phyloP scores from a whole-genome alignment of 192 early-diverging fungal species.

The Coemansia sp. region DNA sequence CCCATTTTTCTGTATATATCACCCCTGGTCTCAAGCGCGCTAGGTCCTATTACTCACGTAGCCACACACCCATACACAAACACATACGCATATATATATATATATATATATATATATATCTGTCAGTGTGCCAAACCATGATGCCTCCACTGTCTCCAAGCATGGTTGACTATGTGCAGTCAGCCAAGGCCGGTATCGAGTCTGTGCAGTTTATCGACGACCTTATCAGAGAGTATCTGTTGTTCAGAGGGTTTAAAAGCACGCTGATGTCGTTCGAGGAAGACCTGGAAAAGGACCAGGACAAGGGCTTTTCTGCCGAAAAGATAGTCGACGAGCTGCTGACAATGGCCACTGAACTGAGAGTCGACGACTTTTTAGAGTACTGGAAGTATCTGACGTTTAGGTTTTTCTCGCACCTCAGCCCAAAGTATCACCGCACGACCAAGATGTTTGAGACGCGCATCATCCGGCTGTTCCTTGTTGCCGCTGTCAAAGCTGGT shows the following conservation, averaged over 20 bases:
- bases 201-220: slow-evolving; percentile 52
- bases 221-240: slow-evolving; percentile 49
- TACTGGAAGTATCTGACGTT: slow-evolving; percentile 49
- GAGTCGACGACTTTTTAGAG: slow-evolving; percentile 27
- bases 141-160: slow-evolving; percentile 29
- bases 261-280: slow-evolving; percentile 44
- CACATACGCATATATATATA: too few relatives aligned
- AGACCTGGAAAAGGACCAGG: slow-evolving; percentile 39
- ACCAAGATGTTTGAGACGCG: slow-evolving; percentile 54
- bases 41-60: too few relatives aligned
- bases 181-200: slow-evolving; percentile 52
- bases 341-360: slow-evolving; percentile 32
- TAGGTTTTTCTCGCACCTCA: slow-evolving; percentile 54
- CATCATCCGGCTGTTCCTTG: slow-evolving; percentile 49
- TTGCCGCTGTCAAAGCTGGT: slow-evolving; percentile 26
- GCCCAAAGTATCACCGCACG: slow-evolving; percentile 54
- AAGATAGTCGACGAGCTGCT: slow-evolving; percentile 44
- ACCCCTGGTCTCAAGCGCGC: too few relatives aligned
- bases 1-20: background rate
- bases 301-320: slow-evolving; percentile 45
- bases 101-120: too few relatives aligned
- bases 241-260: slow-evolving; percentile 47
- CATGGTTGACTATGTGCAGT: slow-evolving; percentile 35
- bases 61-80: too few relatives aligned
- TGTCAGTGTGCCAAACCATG: too few relatives aligned